Percentiles rank a stretch among this genome's conserved stretches.
Conservation (phyloP, 169 alveolate species). For the Plasmodium cynomolgi region DNA sequence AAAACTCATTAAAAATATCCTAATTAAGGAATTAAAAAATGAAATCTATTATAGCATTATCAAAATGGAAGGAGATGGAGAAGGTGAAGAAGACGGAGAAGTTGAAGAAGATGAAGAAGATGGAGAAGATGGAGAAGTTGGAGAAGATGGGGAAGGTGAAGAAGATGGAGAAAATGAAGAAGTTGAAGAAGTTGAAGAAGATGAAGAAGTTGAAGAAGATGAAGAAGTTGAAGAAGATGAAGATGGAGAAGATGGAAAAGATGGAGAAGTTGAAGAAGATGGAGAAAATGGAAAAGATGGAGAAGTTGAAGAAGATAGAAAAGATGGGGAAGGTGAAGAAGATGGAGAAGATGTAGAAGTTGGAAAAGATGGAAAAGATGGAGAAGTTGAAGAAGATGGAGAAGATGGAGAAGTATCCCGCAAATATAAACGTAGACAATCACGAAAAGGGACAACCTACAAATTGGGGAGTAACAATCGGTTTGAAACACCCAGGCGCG, state of each 20-base stretch:
- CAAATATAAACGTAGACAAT: not conserved
- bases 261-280: not conserved
- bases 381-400: not conserved
- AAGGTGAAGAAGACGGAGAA: not conserved
- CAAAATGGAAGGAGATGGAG: not conserved
- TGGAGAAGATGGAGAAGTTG: not conserved
- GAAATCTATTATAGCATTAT: not conserved
- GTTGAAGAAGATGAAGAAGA: not conserved
- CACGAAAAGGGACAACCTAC: not conserved
- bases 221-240: not conserved
- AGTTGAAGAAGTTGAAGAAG: not conserved
- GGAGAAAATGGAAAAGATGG: not conserved
- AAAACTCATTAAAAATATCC: not conserved
- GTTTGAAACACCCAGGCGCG: not conserved
- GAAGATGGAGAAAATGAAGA: not conserved
- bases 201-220: not conserved
- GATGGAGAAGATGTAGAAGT: not conserved
- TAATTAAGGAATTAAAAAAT: conserved; percentile 34
- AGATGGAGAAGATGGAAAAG: not conserved
- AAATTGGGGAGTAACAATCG: not conserved
- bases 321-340: too few relatives aligned
- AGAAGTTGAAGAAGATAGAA: not conserved
- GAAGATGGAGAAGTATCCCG: not conserved
- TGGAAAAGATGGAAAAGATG: too few relatives aligned
- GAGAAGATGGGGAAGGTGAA: not conserved